phyloP scores from a whole-genome alignment of 768 basidiomycete species.

The Xerocomellus dryophilus region DNA sequence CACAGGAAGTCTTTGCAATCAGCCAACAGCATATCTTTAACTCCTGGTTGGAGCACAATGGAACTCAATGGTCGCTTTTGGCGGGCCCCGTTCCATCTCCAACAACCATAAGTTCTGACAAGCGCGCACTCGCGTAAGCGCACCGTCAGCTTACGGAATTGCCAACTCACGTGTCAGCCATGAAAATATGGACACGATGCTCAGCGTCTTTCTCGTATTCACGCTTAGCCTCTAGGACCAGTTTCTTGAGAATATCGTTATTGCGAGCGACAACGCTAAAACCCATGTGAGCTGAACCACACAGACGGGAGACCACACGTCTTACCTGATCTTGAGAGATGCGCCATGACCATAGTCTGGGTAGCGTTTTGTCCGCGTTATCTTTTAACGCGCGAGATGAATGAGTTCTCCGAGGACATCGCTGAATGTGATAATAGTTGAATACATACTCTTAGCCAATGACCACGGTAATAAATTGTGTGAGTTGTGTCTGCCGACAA shows the following conservation, averaged over 20 bases:
- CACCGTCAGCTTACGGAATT: slow-evolving; percentile 5
- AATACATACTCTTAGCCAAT: slow-evolving; percentile 72
- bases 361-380: slow-evolving; percentile 75
- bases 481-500: slow-evolving; percentile 68
- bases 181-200: slow-evolving; percentile 84
- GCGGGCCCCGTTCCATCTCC: slow-evolving; percentile 87
- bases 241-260: slow-evolving; percentile 83
- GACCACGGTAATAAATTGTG: slow-evolving; percentile 86
- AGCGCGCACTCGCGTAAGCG: slow-evolving; percentile 2
- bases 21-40: slow-evolving; percentile 85
- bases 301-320: slow-evolving; percentile 7
- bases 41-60: slow-evolving; percentile 86
- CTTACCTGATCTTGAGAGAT: slow-evolving; percentile 76
- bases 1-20: slow-evolving; percentile 84
- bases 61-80: slow-evolving; percentile 90
- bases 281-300: slow-evolving; percentile 14
- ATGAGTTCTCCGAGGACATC: slow-evolving; percentile 21
- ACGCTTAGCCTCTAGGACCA: slow-evolving; percentile 83
- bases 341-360: slow-evolving; percentile 72
- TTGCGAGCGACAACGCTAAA: slow-evolving; percentile 80
- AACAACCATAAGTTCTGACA: slow-evolving; percentile 64
- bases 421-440: slow-evolving; percentile 1
- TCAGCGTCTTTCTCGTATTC: slow-evolving; percentile 91
- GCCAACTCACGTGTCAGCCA: slow-evolving; percentile 77
- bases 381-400: slow-evolving; percentile 41